Evolutionary conservation across 768 basidiomycete genomes (phyloP), one percentile per base, ranked within the genome.

Genomic region (Amanita pallidorosea): DNA sequence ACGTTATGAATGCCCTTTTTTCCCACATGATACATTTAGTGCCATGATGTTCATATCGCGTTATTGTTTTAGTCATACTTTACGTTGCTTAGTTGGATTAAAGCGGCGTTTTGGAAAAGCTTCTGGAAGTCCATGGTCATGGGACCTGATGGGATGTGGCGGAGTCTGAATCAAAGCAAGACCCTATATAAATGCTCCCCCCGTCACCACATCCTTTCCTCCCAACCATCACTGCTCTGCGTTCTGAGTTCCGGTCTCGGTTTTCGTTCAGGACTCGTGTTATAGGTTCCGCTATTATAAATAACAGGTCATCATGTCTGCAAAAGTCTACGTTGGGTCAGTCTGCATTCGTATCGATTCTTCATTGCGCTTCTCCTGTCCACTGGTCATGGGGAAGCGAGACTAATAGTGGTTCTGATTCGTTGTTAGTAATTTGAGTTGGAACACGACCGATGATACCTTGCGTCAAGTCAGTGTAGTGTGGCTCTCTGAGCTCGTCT

Each of bases 321-420:
- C 84, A 63, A 92, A 91, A 74, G 79, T 91, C 66, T 92, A 91
- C 70, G 88, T 92, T 79, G 88, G 88, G 88, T 92, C 79, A 84
- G 88, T 91, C 80, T 81, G 70, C 67, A 68, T 72, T 72, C 64
- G 71, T 70, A 62, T 72, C 62, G 71, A 64, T 65, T 68, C 62
- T 61, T 63, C 56, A 65, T 59, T 60, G 67, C 66, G 65, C 74
- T 73, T 74, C 69, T 74, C 73, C 67, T 61, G 66, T 67, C 65
- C 60, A 65, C 65, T 69, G 66, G 65, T 34, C 44, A 53, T 60
- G 67, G 72, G 63, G 64, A 57, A 66, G 69, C 67, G 67, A 62
- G 69, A 81, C 80, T 83, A 71, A 84, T 80, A 68, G 64, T 64
- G 60, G 64, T 67, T 72, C 52, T 70, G 72, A 69, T 63, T 69